Conservation (phyloP, 352 stramenopile species). For the Phytophthora quininea region DNA sequence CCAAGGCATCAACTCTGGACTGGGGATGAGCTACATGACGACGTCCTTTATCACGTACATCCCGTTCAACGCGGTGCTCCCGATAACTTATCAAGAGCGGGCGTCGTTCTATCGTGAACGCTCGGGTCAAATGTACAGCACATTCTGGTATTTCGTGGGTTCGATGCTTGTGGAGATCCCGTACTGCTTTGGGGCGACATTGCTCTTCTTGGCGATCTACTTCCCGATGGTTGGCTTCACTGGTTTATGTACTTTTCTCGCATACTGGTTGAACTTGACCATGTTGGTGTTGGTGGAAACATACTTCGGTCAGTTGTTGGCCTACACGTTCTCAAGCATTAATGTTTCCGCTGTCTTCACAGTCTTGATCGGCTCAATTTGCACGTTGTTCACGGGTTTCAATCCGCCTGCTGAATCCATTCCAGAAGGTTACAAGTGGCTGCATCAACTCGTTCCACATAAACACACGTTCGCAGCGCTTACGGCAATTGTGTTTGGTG, state of each 20-base stretch:
- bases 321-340: conserved; percentile 22
- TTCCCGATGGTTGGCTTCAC: conserved; percentile 52
- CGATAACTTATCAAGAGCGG: conserved; percentile 70
- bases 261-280: conserved; percentile 47
- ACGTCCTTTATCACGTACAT: conserved; percentile 73
- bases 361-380: conserved; percentile 40
- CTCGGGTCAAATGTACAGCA: conserved; percentile 77
- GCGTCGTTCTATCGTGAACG: conserved; percentile 73
- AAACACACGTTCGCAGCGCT: conserved; percentile 13
- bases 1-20: conserved; percentile 24
- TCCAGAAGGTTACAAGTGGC: conserved; percentile 31
- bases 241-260: conserved; percentile 26
- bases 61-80: conserved; percentile 59
- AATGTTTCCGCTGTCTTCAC: conserved; percentile 31
- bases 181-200: conserved; percentile 63
- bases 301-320: conserved; percentile 48
- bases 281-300: conserved; percentile 42
- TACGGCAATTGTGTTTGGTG: conserved; percentile 23
- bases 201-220: conserved; percentile 47
- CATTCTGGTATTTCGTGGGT: conserved; percentile 59
- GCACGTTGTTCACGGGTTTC: conserved; percentile 50
- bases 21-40: conserved; percentile 74
- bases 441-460: conserved; percentile 36
- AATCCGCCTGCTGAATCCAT: conserved; percentile 34
- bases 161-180: conserved; percentile 77